These are phyloP conservation scores for Micromonas pusilla DNA, from an alignment of 139 green algal genomes.

Conservation along the genomic window DNA sequence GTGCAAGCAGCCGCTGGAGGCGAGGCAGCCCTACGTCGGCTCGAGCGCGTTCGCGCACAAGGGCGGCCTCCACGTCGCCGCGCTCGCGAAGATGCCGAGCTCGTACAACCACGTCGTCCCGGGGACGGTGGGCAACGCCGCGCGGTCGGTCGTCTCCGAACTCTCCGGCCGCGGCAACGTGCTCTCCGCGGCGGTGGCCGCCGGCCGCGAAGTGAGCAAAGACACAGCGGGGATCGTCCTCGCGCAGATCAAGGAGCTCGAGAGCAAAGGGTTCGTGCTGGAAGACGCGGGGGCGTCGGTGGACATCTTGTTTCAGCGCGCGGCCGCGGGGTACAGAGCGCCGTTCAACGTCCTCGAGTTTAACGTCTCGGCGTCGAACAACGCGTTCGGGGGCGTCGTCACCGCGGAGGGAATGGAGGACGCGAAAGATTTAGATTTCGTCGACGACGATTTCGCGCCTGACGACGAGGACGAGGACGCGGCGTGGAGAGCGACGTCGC, in stretches of 20 bases:
- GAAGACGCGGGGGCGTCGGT: constrained; percentile 40
- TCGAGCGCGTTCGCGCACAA: constrained; percentile 45
- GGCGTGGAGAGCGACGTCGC: background rate
- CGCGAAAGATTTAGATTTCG: background rate
- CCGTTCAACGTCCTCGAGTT: constrained; percentile 30
- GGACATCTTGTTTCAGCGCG: constrained; percentile 43
- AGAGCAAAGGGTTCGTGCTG: constrained; percentile 41
- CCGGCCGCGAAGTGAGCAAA: constrained; percentile 35
- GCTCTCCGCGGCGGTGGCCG: constrained; percentile 30
- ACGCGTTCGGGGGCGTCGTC: background rate
- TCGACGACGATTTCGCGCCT: background rate
- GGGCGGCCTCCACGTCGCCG: constrained; percentile 46
- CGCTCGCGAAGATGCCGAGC: constrained; percentile 40
- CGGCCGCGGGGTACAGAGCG: constrained; percentile 28
- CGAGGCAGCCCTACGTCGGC: constrained; percentile 41
- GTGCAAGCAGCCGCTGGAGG: constrained; percentile 23
- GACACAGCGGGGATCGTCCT: constrained; percentile 40
- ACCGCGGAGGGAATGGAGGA: too few species aligned
- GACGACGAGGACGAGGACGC: background rate
- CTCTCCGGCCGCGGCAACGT: constrained; percentile 43
- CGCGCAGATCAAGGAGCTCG: constrained; percentile 45
- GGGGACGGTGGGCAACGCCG: constrained; percentile 38
- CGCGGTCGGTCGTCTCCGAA: constrained; percentile 42
- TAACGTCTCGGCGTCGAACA: constrained; percentile 1
- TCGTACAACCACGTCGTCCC: constrained; percentile 50